These are phyloP conservation scores for Linum trigynum DNA, from an alignment of 345 rosid genomes.

Conservation along the genomic window DNA sequence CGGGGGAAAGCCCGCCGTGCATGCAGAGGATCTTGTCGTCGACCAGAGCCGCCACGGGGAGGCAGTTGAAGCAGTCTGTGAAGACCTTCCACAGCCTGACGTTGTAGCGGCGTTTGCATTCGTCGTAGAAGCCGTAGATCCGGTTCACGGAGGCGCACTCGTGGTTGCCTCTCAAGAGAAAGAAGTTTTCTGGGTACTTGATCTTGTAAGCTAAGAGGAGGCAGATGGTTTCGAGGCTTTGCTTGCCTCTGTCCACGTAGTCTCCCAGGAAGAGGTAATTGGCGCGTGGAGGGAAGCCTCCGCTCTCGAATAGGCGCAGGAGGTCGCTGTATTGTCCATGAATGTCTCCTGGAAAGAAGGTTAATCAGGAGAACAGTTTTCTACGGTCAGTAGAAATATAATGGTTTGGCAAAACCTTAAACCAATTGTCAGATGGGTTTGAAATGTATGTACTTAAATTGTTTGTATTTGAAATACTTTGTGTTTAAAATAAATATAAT, in stretches of 20 bases:
- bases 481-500: too few species aligned
- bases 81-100: conserved; percentile 23
- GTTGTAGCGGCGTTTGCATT: conserved; percentile 25
- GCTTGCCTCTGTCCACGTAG: conserved; percentile 26
- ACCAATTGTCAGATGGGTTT: too few species aligned
- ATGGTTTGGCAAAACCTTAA: not conserved
- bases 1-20: conserved; percentile 30
- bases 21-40: conserved; percentile 25
- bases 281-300: conserved; percentile 23
- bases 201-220: conserved; percentile 25
- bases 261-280: conserved; percentile 26
- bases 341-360: conserved; percentile 14
- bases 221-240: conserved; percentile 26
- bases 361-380: not conserved
- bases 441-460: too few species aligned
- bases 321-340: conserved; percentile 26
- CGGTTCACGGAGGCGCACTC: conserved; percentile 26
- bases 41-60: conserved; percentile 23
- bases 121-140: conserved; percentile 25
- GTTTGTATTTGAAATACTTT: too few species aligned
- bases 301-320: conserved; percentile 17
- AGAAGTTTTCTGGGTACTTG: conserved; percentile 19
- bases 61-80: conserved; percentile 27
- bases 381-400: not conserved
- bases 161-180: conserved; percentile 24